These are phyloP conservation scores for Penicillium hesseltinei DNA, from an alignment of 2,329 filamentous ascomycete species.

Conservation along the genomic window DNA sequence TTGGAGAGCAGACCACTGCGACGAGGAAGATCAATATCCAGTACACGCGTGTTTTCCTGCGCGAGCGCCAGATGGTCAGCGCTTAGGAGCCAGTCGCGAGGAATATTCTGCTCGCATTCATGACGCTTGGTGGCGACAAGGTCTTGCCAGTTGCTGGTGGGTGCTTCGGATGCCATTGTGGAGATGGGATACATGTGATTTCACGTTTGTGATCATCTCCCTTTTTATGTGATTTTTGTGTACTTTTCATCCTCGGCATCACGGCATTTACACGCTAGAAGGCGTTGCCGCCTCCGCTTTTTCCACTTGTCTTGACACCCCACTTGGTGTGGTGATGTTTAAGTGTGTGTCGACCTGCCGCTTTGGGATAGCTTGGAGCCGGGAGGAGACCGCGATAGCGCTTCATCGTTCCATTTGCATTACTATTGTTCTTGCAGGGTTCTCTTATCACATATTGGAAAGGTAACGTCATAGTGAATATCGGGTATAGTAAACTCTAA, in stretches of 20 bases:
- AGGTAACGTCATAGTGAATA: not conserved
- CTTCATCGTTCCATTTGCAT: no score
- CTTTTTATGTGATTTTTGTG: not conserved
- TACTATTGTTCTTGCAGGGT: not conserved
- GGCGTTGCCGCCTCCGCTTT: not conserved
- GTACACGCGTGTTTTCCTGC: constrained; percentile 6
- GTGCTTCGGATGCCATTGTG: constrained; percentile 7
- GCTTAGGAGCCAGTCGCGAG: constrained; percentile 34
- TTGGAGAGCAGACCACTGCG: constrained; percentile 46
- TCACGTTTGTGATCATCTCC: no score
- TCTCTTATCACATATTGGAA: not conserved
- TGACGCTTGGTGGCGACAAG: constrained; percentile 28
- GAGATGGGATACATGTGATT: not conserved
- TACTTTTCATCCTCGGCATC: not conserved
- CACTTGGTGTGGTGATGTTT: not conserved
- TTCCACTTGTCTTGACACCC: not conserved
- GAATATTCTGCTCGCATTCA: constrained; percentile 33
- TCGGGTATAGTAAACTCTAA: not conserved
- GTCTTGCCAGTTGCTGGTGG: constrained; percentile 18
- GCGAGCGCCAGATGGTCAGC: constrained; percentile 5
- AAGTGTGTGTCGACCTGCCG: constrained; percentile 18
- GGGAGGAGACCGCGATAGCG: not conserved
- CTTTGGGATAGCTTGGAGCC: constrained; percentile 10
- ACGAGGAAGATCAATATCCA: constrained; percentile 23
- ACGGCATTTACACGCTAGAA: not conserved